Base-by-base conservation (phyloP, 2,329 filamentous ascomycete species). In the Atkinsonella texensis region DNA sequence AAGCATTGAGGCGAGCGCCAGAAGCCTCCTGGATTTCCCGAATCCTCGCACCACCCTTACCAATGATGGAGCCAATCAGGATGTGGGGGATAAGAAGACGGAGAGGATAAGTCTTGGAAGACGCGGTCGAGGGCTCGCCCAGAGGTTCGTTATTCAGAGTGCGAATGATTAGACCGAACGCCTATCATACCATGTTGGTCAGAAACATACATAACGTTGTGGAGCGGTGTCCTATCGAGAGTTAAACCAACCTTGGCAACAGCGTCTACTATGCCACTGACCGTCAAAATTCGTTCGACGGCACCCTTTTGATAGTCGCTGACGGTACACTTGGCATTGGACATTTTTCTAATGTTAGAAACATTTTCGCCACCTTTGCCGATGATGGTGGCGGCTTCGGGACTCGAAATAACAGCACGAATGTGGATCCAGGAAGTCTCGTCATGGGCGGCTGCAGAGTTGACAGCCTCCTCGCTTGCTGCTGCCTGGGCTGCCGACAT, bases 351-450 rank as follows among this genome's bases (percentile, higher is more conserved):
- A 65, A 98, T 97, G 72, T 95, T 89, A 59, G 90, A 95, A 46
- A 98, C 93, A 65, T 98, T 98, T 75, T 98, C 93, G 66, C 93
- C 93, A 57, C 90, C 91, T 73, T 98, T 98, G 65, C 93, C 93
- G 70, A 98, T 98, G 59, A 96, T 89, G 47, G 93, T 98, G 40
- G 93, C 93, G 59, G 93, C 93, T 70, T 98, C 93, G 45, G 89
- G 89, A 69, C 91, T 98, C 49, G 91, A 95, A 62, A 98, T 98
- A 62, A 96, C 90, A 52, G 93, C 89, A 60, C 93, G 87, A 61
- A 98, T 87, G 67, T 98, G 93, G 59, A 98, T 90, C 91, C 93
- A 98, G 46, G 84, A 84, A 46, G 87, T 89, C 74, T 98, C 93
- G 64, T 98, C 93, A 61, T 93, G 84, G 46, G 82, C 70, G 46